Evolutionary conservation across 2,329 filamentous ascomycete genomes (phyloP), one percentile per base, ranked within the genome.

Genomic region (Clonostachys rosea): DNA sequence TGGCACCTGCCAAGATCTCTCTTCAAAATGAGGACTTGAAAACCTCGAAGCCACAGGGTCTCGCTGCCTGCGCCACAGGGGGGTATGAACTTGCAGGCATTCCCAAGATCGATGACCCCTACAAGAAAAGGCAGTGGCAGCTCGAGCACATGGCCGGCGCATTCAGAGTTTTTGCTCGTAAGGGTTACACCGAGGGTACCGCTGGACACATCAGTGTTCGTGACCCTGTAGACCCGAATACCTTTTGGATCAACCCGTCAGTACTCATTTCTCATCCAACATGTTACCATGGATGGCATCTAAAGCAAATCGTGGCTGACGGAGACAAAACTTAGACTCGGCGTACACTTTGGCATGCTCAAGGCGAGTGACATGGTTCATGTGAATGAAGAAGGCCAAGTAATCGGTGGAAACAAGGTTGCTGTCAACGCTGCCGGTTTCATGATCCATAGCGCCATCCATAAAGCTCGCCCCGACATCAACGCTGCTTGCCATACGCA

Each of bases 231-330:
- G 66, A 78, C 52, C 67, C 70, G 0, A 64, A 78, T 49, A 74
- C 72, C 0, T 84, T 86, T 60, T 86, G 83, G 83, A 86, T 82
- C 44, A 86, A 86, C 56, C 81, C 81, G 6, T 63, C 14, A 52
- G 60, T 47, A 7, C 17, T 18, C 9, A 1, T 8, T n/a, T 12
- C 8, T 39, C 36, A n/a, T 8, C 10, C 1, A 10, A n/a, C 12
- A n/a, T 2, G 12, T 18, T 39, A 3, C 14, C 36, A 14, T n/a
- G 11, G 36, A 8, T 39, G 17, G 14, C 17, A n/a, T n/a, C 12
- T 39, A 39, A 39, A n/a, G 24, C 24, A 10, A 10, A 30, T 30
- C 24, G 9, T 30, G 24, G 24, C 24, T 30, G 9, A 30, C 9
- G 9, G 24, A 30, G 24, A 30, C 24, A 30, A 30, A 30, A 4